Conservation (phyloP, 2,329 filamentous ascomycete genomes). For the Cryphonectria japonica region DNA sequence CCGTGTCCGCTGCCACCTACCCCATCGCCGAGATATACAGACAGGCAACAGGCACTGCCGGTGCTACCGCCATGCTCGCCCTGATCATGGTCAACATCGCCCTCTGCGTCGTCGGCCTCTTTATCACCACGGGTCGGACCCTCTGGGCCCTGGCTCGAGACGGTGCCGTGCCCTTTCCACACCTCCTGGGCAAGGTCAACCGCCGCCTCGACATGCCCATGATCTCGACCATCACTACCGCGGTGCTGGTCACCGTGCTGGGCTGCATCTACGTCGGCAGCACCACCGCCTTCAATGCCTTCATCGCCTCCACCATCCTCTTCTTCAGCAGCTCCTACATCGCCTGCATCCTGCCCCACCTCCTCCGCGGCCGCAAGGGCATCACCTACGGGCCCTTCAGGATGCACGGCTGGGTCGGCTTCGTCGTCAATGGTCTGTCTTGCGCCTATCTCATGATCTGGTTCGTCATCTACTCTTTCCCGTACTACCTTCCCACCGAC, state of each 20-base stretch:
- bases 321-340: constrained; percentile 58
- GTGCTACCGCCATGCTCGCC: constrained; percentile 54
- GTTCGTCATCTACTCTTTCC: constrained; percentile 65
- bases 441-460: constrained; percentile 60
- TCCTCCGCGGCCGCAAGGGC: constrained; percentile 48
- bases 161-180: constrained; percentile 42
- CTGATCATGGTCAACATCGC: constrained; percentile 46
- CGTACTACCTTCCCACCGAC: constrained; percentile 46
- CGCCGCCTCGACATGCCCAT: constrained; percentile 41
- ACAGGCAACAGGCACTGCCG: constrained; percentile 58
- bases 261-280: constrained; percentile 69
- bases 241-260: constrained; percentile 52
- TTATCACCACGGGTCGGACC: constrained; percentile 45
- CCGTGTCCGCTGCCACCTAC: constrained; percentile 54
- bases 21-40: constrained; percentile 70
- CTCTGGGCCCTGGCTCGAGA: constrained; percentile 48
- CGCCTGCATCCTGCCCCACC: constrained; percentile 63
- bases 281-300: constrained; percentile 67
- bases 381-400: constrained; percentile 60
- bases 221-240: constrained; percentile 54
- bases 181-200: constrained; percentile 37
- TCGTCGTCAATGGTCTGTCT: constrained; percentile 50
- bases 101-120: constrained; percentile 41
- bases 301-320: constrained; percentile 56
- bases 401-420: constrained; percentile 50